phyloP scores from a whole-genome alignment of 2,329 filamentous ascomycete genomes.

The Fusarium verticillioides region DNA sequence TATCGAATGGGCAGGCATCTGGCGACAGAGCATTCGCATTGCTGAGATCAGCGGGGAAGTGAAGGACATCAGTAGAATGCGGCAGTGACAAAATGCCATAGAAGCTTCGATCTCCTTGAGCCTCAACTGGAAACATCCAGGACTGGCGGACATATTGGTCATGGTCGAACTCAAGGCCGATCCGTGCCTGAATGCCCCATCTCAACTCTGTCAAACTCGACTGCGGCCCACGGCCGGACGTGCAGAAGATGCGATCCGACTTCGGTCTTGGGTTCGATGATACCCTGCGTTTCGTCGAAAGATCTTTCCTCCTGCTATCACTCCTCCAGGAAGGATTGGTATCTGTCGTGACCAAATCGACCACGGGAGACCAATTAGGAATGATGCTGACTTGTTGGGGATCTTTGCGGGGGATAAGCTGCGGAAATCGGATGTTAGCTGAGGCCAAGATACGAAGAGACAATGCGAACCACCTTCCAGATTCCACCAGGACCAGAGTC shows the following conservation, averaged over 20 bases:
- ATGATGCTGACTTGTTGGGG: constrained; percentile 61
- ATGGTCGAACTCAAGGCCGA: constrained; percentile 68
- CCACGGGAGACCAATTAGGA: constrained; percentile 70
- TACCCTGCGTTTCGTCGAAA: constrained; percentile 8
- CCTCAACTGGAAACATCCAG: constrained; percentile 60
- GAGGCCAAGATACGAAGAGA: neutral
- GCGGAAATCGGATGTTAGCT: constrained; percentile 10
- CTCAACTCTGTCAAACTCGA: constrained; percentile 76
- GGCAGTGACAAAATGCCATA: constrained; percentile 61
- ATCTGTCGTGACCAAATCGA: constrained; percentile 65
- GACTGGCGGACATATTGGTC: constrained; percentile 60
- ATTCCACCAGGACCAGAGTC: constrained; percentile 81
- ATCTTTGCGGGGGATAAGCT: constrained; percentile 66
- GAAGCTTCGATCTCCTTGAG: constrained; percentile 33
- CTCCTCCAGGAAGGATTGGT: constrained; percentile 45
- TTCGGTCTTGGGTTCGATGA: constrained; percentile 44
- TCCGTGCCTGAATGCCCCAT: constrained; percentile 75
- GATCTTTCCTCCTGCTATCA: neutral
- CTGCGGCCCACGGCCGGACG: constrained; percentile 70
- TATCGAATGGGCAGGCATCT: constrained; percentile 60
- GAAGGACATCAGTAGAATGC: constrained; percentile 59
- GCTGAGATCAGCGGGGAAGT: constrained; percentile 60
- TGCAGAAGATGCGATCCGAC: constrained; percentile 71
- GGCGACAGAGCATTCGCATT: constrained; percentile 57
- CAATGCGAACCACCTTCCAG: constrained; percentile 68